A percentile compares a stretch with the other conserved stretches of the same genome.
phyloP scores from a whole-genome alignment of 768 basidiomycete species.

The Tricholoma terreum region DNA sequence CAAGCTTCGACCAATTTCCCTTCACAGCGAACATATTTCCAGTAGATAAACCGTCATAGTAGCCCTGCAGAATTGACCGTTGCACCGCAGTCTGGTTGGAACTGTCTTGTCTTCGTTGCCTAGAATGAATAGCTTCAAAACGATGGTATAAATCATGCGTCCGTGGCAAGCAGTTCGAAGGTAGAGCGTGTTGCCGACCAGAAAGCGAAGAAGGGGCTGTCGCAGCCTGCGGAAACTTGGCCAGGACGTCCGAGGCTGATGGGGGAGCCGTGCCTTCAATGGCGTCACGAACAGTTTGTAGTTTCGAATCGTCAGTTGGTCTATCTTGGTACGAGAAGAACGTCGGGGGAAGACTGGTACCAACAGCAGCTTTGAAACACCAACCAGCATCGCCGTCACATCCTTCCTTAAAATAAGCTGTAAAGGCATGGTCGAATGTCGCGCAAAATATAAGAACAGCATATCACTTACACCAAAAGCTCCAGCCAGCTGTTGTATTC shows the following conservation, averaged over 20 bases:
- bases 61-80: slow-evolving; percentile 39
- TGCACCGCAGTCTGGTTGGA: slow-evolving; percentile 12
- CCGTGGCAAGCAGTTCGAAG: background rate
- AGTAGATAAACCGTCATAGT: slow-evolving; percentile 56
- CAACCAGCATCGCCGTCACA: slow-evolving; percentile 60
- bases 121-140: slow-evolving; percentile 24
- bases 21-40: slow-evolving; percentile 52
- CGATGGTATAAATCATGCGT: slow-evolving; percentile 15
- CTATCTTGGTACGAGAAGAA: slow-evolving; percentile 51
- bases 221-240: background rate
- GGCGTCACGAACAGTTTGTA: slow-evolving; percentile 3
- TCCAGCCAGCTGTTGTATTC: slow-evolving; percentile 58
- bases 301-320: slow-evolving; percentile 5
- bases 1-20: slow-evolving; percentile 45
- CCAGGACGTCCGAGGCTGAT: slow-evolving; percentile 12
- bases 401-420: slow-evolving; percentile 60
- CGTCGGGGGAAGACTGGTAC: slow-evolving; percentile 49
- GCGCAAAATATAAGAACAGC: background rate
- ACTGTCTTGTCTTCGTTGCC: slow-evolving; percentile 9
- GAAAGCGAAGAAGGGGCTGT: background rate
- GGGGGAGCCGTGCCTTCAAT: slow-evolving; percentile 10
- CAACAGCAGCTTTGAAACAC: slow-evolving; percentile 66
- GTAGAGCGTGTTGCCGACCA: background rate
- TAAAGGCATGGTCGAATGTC: background rate
- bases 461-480: slow-evolving; percentile 59